Evolutionary conservation across 2,329 filamentous ascomycete species (phyloP), one percentile per base, ranked within the genome.

Genomic region (Helicocarpus griseus): DNA sequence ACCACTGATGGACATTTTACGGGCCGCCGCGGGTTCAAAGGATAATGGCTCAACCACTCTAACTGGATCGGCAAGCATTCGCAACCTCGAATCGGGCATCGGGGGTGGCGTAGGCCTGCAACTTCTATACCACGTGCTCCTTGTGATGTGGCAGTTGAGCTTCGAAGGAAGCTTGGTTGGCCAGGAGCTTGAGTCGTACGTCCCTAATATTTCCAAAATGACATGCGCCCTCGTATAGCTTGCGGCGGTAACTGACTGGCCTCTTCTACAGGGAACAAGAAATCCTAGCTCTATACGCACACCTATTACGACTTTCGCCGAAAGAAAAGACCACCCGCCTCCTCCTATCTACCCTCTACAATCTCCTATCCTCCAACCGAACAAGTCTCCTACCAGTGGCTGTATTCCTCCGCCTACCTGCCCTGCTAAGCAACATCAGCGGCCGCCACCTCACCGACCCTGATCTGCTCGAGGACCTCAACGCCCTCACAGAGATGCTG

Each of bases 291-390:
- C 80, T 97, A 41, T 96, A 95, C 69, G 89, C 87, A n/a, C 87
- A 94, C 58, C 83, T 98, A 35, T 77, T 98, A 51, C 86, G 89
- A 50, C 77, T 95, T 39, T 97, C 93, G 2, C 90, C 91, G 41
- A 98, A 98, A 70, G 93, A 97, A 68, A 98, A 98, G 77, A 97
- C 91, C 1, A 97, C 91, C 0, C 84, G 93, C 28, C 79, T 98
- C 50, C 81, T 96, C 43, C 78, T 97, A 41, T 89, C 89, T 8
- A 96, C 91, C 6, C 79, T 98, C 38, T 80, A 86, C 66, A 97
- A 95, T 70, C 82, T 98, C 41, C 81, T 96, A 35, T 88, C 76
- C 69, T 80, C 72, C 74, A 86, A 78, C 78, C 86, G 66, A 71
- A 84, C 68, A 31, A 77, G 73, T 21, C 74, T 85, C 43, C 83